Evolutionary conservation across 1,139 yeast species (phyloP), one percentile per base, ranked within the genome.

Genomic region (Arxiozyma telluris): DNA sequence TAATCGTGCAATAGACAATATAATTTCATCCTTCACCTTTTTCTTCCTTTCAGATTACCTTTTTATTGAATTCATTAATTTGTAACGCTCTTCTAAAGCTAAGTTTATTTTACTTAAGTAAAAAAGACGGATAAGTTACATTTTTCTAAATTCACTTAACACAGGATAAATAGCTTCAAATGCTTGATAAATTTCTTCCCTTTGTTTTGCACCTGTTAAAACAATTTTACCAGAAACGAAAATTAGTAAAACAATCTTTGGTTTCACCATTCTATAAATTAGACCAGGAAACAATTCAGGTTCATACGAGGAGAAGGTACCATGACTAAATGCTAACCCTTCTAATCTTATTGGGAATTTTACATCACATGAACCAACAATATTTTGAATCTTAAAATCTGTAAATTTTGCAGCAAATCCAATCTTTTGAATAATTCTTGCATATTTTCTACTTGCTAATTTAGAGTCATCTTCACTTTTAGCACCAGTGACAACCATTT

Each of bases 401-500:
- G 98, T 93, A 69, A 94, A 93, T 64, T 86, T 86, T 47, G 93
- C 98, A 68, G 91, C 89, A 75, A 93, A 93, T 2, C 99, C 99
- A 64, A 93, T 84, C 72, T 94, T 94, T 70, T 94, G 99, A 61
- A 93, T 93, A 68, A 93, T 93, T 76, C 98, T 83, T 1, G 99
- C 99, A 66, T 94, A 93, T 70, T 93, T 93, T 73, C 98, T 82
- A 34, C 97, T 90, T 1, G 98, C 98, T 63, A 93, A 77, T 71
- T 94, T 94, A 21, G 97, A 89, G 70, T 93, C 98, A 70, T 93
- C 98, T 71, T 93, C 98, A 44, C 96, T 87, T 71, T 93, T 93
- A 38, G 98, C 99, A 80, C 99, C 99, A 42, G 98, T 93, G 30
- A 93, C 99, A 63, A 93, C 99, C 99, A 93, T 93, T 71, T 93